Evolutionary conservation across 2,329 filamentous ascomycete genomes (phyloP).

Genomic region (Ceratocystis albifundus): DNA sequence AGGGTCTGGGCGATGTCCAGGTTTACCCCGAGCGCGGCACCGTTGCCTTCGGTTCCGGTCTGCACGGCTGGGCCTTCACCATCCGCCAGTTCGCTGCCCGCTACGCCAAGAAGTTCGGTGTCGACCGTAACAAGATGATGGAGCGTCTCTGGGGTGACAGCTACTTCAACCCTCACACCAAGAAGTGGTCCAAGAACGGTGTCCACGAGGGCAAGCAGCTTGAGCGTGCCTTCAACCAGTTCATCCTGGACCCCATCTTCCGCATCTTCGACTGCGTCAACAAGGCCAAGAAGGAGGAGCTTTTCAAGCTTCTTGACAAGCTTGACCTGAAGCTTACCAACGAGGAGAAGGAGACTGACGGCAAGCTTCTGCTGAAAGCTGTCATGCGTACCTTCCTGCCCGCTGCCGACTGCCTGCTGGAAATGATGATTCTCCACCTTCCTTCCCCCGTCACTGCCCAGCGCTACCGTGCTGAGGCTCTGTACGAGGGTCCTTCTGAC

Average conservation of each 20-base stretch:
- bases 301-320: conserved; percentile 73
- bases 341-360: conserved; percentile 87
- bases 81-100: conserved; percentile 90
- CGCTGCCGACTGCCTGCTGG: conserved; percentile 90
- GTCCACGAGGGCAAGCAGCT: conserved; percentile 76
- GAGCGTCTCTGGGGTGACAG: conserved; percentile 99
- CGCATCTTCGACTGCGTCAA: conserved; percentile 93
- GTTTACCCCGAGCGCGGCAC: conserved; percentile 97
- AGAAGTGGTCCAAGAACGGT: conserved; percentile 95
- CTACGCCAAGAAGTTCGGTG: conserved; percentile 99
- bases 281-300: conserved; percentile 98
- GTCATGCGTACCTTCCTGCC: conserved; percentile 99
- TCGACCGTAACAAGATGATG: conserved; percentile 99
- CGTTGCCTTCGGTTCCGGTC: conserved; percentile 97
- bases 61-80: conserved; percentile 99
- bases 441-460: conserved; percentile 93
- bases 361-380: conserved; percentile 95
- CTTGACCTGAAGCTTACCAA: conserved; percentile 79
- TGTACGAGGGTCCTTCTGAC: conserved; percentile 94
- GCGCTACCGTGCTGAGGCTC: conserved; percentile 94
- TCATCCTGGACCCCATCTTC: conserved; percentile 99
- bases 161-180: conserved; percentile 99
- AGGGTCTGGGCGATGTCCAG: conserved; percentile 92
- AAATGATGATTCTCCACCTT: conserved; percentile 99
- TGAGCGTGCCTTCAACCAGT: conserved; percentile 99